Conservation (phyloP, 495 filamentous ascomycete genomes). For the Hamigera avellanea region DNA sequence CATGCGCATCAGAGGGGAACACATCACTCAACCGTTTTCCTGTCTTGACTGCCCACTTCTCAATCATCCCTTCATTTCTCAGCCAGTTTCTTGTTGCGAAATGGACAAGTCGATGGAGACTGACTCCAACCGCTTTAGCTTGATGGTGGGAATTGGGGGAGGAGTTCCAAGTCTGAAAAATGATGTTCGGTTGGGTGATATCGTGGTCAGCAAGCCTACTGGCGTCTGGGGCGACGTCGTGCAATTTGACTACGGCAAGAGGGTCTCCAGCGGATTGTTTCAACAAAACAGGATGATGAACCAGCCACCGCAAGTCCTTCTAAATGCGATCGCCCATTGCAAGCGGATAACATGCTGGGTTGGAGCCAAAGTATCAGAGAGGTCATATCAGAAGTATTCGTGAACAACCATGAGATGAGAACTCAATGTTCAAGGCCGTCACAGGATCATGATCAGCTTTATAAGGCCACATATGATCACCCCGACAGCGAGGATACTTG, state of each 20-base stretch:
- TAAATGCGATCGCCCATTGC: slow-evolving; percentile 17
- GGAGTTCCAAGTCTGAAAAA: slow-evolving; percentile 13
- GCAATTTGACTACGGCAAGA: slow-evolving; percentile 31
- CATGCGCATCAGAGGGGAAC: slow-evolving; percentile 11
- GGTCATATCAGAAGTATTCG: not conserved
- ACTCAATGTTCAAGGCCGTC: not conserved
- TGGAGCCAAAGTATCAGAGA: slow-evolving; percentile 5
- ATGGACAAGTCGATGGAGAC: slow-evolving; percentile 16
- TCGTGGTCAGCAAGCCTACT: slow-evolving; percentile 22
- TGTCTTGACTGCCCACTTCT: slow-evolving; percentile 4
- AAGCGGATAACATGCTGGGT: slow-evolving; percentile 6
- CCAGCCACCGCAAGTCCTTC: slow-evolving; percentile 16
- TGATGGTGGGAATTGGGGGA: slow-evolving; percentile 28
- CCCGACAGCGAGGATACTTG: slow-evolving; percentile 1
- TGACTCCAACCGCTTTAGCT: slow-evolving; percentile 14
- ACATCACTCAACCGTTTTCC: slow-evolving; percentile 4
- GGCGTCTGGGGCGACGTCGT: slow-evolving; percentile 13
- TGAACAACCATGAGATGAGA: not conserved
- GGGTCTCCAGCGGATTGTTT: slow-evolving; percentile 11
- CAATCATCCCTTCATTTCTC: not conserved
- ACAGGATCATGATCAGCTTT: slow-evolving; percentile 1
- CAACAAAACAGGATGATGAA: slow-evolving; percentile 20
- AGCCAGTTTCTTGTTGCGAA: slow-evolving; percentile 25
- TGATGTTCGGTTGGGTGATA: slow-evolving; percentile 26
- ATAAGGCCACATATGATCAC: not conserved